Evolutionary conservation across 176 grass and related monocot species (phyloP).

Genomic region (Neostapfia colusana): DNA sequence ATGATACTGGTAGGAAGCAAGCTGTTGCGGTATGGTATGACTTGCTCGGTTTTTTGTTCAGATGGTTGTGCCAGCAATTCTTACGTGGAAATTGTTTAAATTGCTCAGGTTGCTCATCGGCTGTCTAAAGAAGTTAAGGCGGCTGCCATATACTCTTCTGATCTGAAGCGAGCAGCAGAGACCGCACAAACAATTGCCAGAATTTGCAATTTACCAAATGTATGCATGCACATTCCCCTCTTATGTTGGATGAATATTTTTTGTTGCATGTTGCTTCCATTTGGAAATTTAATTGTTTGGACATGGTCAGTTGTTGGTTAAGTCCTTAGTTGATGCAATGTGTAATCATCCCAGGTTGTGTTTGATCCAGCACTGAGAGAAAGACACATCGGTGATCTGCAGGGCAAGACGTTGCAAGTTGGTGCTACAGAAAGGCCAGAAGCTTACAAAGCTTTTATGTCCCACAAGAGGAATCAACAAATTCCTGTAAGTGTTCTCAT

Average conservation of each 20-base stretch:
- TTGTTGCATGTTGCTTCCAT: neutral
- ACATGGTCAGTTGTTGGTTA: constrained; percentile 8
- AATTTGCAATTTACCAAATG: constrained; percentile 67
- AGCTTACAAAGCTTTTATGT: constrained; percentile 70
- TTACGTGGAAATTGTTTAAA: constrained; percentile 41
- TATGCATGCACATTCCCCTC: constrained; percentile 24
- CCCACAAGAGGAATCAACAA: constrained; percentile 65
- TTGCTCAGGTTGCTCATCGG: constrained; percentile 57
- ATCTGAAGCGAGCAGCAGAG: constrained; percentile 81
- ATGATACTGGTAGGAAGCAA: constrained; percentile 83
- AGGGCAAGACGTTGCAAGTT: constrained; percentile 69
- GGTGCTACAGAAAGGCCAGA: constrained; percentile 56
- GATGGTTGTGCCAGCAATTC: constrained; percentile 12
- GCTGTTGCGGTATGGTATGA: constrained; percentile 65
- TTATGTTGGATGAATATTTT: constrained; percentile 4
- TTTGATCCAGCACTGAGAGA: constrained; percentile 68
- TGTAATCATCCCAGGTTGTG: constrained; percentile 45
- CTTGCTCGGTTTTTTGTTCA: neutral
- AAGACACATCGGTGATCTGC: constrained; percentile 79
- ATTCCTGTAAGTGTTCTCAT: constrained; percentile 63
- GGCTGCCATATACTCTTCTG: constrained; percentile 80
- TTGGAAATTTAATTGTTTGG: neutral
- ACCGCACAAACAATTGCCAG: constrained; percentile 76
- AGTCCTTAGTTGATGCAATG: constrained; percentile 6
- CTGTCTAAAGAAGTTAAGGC: constrained; percentile 60